Conservation (phyloP, 2,329 filamentous ascomycete species). For the Incumbomyces delicatus region DNA sequence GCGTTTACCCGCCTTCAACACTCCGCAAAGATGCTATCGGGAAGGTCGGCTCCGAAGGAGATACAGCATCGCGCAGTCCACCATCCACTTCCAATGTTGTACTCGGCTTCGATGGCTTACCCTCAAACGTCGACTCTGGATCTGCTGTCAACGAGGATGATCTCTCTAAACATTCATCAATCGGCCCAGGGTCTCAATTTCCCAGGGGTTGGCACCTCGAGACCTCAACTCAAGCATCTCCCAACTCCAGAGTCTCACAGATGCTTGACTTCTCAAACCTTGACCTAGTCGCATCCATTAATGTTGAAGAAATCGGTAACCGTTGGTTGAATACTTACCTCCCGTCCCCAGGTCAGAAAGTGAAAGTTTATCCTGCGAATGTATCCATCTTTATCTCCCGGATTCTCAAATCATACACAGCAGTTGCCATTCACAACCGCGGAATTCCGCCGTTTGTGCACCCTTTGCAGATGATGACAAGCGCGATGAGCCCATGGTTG, state of each 20-base stretch:
- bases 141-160: too few relatives aligned
- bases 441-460: constrained; percentile 39
- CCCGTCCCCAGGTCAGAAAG: constrained; percentile 33
- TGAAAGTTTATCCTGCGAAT: constrained; percentile 33
- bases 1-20: background rate
- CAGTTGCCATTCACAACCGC: constrained; percentile 28
- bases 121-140: too few relatives aligned
- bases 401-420: constrained; percentile 38
- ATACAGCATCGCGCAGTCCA: too few relatives aligned
- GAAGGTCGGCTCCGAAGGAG: too few relatives aligned
- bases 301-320: constrained; percentile 38
- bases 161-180: too few relatives aligned
- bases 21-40: too few relatives aligned
- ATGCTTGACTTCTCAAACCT: background rate
- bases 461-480: constrained; percentile 25
- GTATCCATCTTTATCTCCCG: constrained; percentile 33
- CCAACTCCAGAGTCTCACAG: background rate
- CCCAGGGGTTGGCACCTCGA: too few relatives aligned
- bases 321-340: constrained; percentile 43
- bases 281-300: constrained; percentile 37
- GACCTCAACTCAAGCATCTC: background rate
- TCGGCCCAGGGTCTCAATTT: too few relatives aligned
- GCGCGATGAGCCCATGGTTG: constrained; percentile 26
- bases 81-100: too few relatives aligned
- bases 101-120: too few relatives aligned